Evolutionary conservation across 768 basidiomycete genomes (phyloP).

Genomic region (Phylloporus sp.): DNA sequence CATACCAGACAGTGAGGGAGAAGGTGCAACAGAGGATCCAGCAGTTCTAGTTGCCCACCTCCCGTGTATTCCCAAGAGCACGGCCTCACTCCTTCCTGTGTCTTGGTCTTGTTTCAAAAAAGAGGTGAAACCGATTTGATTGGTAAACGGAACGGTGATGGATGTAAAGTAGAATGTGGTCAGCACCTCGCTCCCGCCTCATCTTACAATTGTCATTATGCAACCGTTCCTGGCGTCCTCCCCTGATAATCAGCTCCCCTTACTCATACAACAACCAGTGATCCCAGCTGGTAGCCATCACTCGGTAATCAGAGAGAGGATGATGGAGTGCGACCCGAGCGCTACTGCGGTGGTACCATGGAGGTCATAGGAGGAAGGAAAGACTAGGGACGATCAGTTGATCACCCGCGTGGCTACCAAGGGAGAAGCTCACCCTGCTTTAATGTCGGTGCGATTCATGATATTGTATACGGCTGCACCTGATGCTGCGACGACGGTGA

Average conservation of each 20-base stretch:
- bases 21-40: constrained; percentile 81
- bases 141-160: neutral
- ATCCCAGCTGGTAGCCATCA: constrained; percentile 1
- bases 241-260: neutral
- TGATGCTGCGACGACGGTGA: constrained; percentile 32
- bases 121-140: neutral
- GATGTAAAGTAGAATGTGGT: constrained; percentile 5
- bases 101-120: neutral
- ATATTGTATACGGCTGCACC: constrained; percentile 31
- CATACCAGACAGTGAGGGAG: constrained; percentile 87
- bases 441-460: constrained; percentile 12
- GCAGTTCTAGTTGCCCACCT: constrained; percentile 52
- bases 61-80: neutral
- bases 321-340: neutral
- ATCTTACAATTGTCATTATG: constrained; percentile 12
- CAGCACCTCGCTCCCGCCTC: neutral
- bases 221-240: constrained; percentile 2
- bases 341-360: neutral
- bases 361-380: constrained; percentile 9
- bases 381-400: constrained; percentile 11
- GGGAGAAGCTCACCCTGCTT: constrained; percentile 15
- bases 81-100: too few species aligned
- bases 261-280: constrained; percentile 16
- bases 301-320: neutral
- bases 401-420: neutral